Evolutionary conservation across 176 grass and related monocot species (phyloP).

Genomic region (Calamus simplicifolius): DNA sequence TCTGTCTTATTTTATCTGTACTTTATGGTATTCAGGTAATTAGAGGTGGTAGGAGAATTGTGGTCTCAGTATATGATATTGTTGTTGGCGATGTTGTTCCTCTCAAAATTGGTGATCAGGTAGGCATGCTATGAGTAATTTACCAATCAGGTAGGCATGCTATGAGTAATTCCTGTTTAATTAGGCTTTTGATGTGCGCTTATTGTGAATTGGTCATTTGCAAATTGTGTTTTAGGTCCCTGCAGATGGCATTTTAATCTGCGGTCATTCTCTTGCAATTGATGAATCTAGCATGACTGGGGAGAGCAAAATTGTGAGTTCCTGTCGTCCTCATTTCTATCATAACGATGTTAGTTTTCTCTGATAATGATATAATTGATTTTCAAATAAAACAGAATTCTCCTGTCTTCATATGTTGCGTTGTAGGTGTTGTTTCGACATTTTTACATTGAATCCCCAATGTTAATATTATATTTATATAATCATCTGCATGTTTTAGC

Average conservation of each 20-base stretch:
- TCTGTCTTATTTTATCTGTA: constrained; percentile 8
- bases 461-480: too few relatives aligned
- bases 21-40: constrained; percentile 47
- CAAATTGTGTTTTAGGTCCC: constrained; percentile 57
- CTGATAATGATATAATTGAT: too few relatives aligned
- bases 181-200: not conserved
- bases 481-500: too few relatives aligned
- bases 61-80: constrained; percentile 78
- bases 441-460: too few relatives aligned
- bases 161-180: not conserved
- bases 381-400: too few relatives aligned
- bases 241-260: constrained; percentile 82
- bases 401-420: too few relatives aligned
- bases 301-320: constrained; percentile 91
- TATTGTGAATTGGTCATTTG: constrained; percentile 17
- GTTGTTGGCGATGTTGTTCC: constrained; percentile 82
- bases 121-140: constrained; percentile 8
- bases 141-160: constrained; percentile 58
- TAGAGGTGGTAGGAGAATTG: constrained; percentile 70
- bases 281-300: constrained; percentile 98
- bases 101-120: constrained; percentile 98
- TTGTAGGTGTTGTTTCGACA: too few relatives aligned
- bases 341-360: too few relatives aligned
- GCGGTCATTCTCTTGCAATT: constrained; percentile 75
- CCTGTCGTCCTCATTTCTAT: not conserved